Percentiles rank a stretch among this genome's conserved stretches.
Evolutionary conservation across 139 green algal genomes (phyloP).

Genomic region (Chlorella sp.): DNA sequence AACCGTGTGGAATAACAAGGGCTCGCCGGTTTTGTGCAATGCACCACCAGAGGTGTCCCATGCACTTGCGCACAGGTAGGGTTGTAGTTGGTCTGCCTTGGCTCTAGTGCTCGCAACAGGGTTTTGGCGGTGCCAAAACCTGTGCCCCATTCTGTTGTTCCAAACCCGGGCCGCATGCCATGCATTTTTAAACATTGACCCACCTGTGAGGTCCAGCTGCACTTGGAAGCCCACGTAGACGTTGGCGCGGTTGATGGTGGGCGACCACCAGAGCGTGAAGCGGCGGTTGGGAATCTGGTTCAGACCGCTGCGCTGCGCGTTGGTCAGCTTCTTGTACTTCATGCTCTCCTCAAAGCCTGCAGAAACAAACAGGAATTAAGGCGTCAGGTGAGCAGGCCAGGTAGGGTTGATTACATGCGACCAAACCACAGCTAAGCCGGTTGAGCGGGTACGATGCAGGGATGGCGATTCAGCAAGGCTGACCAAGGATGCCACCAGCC

Average conservation of each 20-base stretch:
- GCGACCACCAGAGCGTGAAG: constrained; percentile 99
- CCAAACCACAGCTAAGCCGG: not conserved
- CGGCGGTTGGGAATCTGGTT: constrained; percentile 99
- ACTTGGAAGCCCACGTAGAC: constrained; percentile 99
- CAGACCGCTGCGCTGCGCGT: constrained; percentile 96
- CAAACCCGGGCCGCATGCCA: no score
- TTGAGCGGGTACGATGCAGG: not conserved
- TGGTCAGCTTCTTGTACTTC: constrained; percentile 99
- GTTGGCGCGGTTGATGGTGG: constrained; percentile 99
- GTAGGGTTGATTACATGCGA: no score
- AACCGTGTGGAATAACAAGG: not conserved
- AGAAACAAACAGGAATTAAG: not conserved
- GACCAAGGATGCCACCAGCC: not conserved
- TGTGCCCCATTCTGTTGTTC: no score
- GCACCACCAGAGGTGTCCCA: not conserved
- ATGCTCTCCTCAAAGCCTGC: constrained; percentile 92
- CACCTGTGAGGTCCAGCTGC: constrained; percentile 98
- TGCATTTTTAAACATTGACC: no score
- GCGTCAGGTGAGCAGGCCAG: no score
- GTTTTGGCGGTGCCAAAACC: no score
- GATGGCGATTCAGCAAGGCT: no score
- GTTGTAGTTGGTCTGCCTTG: no score
- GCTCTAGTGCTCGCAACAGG: no score
- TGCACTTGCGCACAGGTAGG: no score
- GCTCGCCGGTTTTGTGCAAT: not conserved